Evolutionary conservation across 345 rosid species (phyloP).

Genomic region (Gynandropsis gynandra): DNA sequence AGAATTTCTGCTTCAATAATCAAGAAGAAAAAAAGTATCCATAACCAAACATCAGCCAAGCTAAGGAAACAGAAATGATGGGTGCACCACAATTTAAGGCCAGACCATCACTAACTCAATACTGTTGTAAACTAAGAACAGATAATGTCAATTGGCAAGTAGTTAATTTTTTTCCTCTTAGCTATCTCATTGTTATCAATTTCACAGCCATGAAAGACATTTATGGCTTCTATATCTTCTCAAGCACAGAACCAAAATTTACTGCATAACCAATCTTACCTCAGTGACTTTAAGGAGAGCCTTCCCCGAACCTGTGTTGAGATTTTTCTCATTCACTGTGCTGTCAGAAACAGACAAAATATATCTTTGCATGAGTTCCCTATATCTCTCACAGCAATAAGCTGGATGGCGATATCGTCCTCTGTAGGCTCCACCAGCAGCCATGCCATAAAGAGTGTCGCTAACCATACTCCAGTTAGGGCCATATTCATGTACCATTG

Average conservation of each 20-base stretch:
- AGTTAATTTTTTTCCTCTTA: conserved; percentile 6
- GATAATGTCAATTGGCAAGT: neutral
- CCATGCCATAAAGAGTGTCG: conserved; percentile 72
- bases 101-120: conserved; percentile 3
- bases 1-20: no score
- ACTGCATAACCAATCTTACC: conserved; percentile 42
- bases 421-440: conserved; percentile 89
- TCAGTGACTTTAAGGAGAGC: conserved; percentile 91
- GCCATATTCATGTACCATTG: conserved; percentile 97
- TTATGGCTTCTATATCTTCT: neutral
- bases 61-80: no score
- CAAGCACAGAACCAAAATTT: conserved; percentile 3
- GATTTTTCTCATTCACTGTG: conserved; percentile 52
- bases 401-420: conserved; percentile 93
- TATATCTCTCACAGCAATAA: conserved; percentile 89
- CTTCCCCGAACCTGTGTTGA: conserved; percentile 69
- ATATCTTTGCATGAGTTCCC: conserved; percentile 76
- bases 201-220: neutral
- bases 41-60: no score
- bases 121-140: neutral
- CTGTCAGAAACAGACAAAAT: conserved; percentile 61
- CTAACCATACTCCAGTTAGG: conserved; percentile 83
- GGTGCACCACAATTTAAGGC: no score
- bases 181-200: neutral
- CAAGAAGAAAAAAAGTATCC: no score